Base-by-base conservation (phyloP, 768 basidiomycete genomes). In the Trametes gibbosa region DNA sequence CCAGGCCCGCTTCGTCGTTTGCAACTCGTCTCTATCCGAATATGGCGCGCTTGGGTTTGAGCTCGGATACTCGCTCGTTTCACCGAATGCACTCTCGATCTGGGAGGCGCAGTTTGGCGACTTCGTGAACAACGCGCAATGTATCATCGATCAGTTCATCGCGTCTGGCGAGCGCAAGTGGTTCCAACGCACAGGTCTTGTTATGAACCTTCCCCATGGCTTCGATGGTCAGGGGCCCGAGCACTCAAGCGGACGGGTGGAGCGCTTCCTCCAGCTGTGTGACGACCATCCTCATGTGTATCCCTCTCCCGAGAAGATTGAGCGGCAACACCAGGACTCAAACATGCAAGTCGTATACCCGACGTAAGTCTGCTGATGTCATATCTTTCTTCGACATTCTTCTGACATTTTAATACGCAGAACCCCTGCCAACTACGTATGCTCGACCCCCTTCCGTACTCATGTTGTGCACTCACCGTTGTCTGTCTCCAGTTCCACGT, bases 71-170 rank as follows among this genome's bases (percentile, higher is more conserved):
- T 99, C 97, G 6, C 87, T 98, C 63, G 97, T 98, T 53, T 96
- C 94, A 14, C 97, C 96, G 19, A 86, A 93, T 69, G 79, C 86
- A 25, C 80, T 99, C 63, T 93, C 93, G 16, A 87, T 99, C 69
- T 99, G 96, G 97, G 97, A 98, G 73, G 97, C 96, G 16, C 96
- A 98, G 73, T 95, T 98, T 68, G 96, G 96, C 71, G 96, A 98
- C 75, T 98, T 98, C 72, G 95, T 90, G 34, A 98, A 98, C 78
- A 95, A 92, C 65, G 96, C 95, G 2, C 96, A 98, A 73, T 89
- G 88, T 72, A 96, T 98, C 74, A 97, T 99, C 67, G 96, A 99
- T 70, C 97, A 99, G 74, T 99, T 98, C 78, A 92, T 99, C 63
- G 93, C 95, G 21, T 88, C 96, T 24, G 96, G 97, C 40, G 96